These are phyloP conservation scores for Sclerospora graminicola DNA, from an alignment of 352 stramenopile genomes.

Conservation along the genomic window DNA sequence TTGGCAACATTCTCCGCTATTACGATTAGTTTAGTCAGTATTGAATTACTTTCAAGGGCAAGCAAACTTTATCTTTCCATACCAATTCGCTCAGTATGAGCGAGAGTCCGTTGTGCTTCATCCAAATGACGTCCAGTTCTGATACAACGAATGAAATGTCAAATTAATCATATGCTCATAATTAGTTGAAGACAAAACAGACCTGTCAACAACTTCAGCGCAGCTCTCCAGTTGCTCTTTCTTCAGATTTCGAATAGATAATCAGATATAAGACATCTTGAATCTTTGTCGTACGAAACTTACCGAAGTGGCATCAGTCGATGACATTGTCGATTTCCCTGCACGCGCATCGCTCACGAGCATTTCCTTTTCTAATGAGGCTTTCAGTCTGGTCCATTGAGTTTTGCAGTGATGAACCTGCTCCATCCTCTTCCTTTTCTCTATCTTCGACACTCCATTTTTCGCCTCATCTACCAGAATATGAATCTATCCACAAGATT, in stretches of 20 bases:
- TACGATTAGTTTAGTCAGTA: background rate
- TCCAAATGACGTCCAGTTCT: constrained; percentile 64
- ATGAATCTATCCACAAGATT: constrained; percentile 27
- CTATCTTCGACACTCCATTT: constrained; percentile 11
- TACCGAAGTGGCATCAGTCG: constrained; percentile 17
- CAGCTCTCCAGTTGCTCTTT: constrained; percentile 37
- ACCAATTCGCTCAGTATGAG: constrained; percentile 66
- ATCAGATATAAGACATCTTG: background rate
- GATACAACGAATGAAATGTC: background rate
- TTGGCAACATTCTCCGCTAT: constrained; percentile 59
- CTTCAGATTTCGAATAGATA: constrained; percentile 7
- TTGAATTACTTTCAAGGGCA: background rate
- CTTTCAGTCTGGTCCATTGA: constrained; percentile 36
- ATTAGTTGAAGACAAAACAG: background rate
- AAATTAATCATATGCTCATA: background rate
- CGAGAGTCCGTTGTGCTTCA: constrained; percentile 59
- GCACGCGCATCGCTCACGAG: constrained; percentile 34
- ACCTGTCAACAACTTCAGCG: constrained; percentile 36
- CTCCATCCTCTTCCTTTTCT: constrained; percentile 40
- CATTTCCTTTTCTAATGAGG: constrained; percentile 45
- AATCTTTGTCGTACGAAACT: background rate
- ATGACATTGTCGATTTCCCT: constrained; percentile 11
- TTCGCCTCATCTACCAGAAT: constrained; percentile 54
- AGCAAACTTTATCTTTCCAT: background rate
- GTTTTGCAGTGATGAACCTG: constrained; percentile 35